phyloP scores from a whole-genome alignment of 1,284 basidiomycete species.

The Baeospora myosura region DNA sequence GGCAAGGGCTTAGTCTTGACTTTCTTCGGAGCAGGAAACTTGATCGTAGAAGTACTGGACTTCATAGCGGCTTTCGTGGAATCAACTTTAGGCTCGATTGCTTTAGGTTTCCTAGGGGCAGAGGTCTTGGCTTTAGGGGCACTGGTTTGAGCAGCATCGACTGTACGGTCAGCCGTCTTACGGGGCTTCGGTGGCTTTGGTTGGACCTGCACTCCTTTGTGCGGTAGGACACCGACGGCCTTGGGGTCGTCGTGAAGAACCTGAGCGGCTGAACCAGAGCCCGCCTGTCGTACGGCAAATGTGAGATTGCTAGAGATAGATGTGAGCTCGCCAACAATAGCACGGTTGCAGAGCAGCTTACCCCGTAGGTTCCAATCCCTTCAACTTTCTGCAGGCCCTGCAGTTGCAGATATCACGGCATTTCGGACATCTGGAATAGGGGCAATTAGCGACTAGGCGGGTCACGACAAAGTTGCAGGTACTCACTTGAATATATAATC shows the following conservation, averaged over 20 bases:
- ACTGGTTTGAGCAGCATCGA: not conserved
- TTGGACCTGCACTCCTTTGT: not conserved
- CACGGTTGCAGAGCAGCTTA: constrained; percentile 20
- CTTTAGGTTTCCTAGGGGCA: not conserved
- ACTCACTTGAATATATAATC: constrained; percentile 50
- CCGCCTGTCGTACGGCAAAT: not conserved
- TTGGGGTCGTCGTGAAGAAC: not conserved
- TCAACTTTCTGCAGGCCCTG: constrained; percentile 50
- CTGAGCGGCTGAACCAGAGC: not conserved
- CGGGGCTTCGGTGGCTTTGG: too few species aligned
- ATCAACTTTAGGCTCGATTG: constrained; percentile 4
- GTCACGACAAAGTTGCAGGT: not conserved
- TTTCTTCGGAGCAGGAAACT: constrained; percentile 14
- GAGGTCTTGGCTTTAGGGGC: not conserved
- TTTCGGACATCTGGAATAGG: constrained; percentile 51
- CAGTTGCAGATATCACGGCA: constrained; percentile 65
- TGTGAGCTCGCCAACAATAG: not conserved
- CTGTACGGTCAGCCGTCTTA: not conserved
- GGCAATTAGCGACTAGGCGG: not conserved
- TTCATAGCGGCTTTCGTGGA: too few species aligned
- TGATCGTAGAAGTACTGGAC: too few species aligned
- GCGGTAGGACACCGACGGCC: not conserved
- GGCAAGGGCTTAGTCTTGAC: constrained; percentile 24
- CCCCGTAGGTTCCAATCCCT: constrained; percentile 55
- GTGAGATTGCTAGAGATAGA: constrained; percentile 12